Base-by-base conservation (phyloP, 2,329 filamentous ascomycete genomes). In the Paraconiothyrium sp. region DNA sequence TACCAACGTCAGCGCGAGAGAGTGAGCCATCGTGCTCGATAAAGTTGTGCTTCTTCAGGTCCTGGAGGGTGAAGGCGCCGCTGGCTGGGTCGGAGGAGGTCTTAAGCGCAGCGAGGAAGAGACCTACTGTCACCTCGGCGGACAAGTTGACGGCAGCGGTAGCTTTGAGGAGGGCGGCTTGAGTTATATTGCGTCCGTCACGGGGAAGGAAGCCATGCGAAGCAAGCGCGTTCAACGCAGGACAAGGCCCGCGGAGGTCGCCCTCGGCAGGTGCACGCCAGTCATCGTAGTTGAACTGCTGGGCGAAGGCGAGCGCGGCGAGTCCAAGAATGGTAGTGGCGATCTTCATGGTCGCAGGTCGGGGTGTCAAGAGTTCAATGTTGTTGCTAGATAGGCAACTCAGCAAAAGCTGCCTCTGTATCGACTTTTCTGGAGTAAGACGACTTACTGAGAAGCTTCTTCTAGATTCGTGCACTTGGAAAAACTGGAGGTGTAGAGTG, bases 11-110 rank as follows among this genome's bases (percentile, higher is more conserved):
- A n/a, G 47, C 43, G 11, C 74, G 67, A 0, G 66, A 67, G 2
- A 78, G 67, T 1, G 71, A 75, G 47, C 67, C 73, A 55, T 78
- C 76, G 51, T 78, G 74, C 58, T 78, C 76, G 27, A 78, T 67
- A 7, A 66, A 60, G 43, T 70, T 66, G 63, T 78, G 76, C 13
- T 64, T 67, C n/a, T 64, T 63, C 0, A 77, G 60, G 48, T 76
- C 69, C 32, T 72, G 67, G 14, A 78, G 66, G 51, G 70, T 68
- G 50, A 76, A 65, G 37, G 56, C 51, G 30, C 32, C 37, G 43
- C 41, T 47, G 54, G 43, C 43, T 14, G 54, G 54, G n/a, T 46
- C 43, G 0, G 54, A 56, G 1, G 54, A 56, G n/a, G 54, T 56
- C 20, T 47, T 46, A 10, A 56, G 41, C 2, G 41, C 54, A 20